Percentiles rank a stretch among this genome's conserved stretches.
These are phyloP conservation scores for Moniliella sp. DNA, from an alignment of 1,284 basidiomycete species.

Conservation along the genomic window DNA sequence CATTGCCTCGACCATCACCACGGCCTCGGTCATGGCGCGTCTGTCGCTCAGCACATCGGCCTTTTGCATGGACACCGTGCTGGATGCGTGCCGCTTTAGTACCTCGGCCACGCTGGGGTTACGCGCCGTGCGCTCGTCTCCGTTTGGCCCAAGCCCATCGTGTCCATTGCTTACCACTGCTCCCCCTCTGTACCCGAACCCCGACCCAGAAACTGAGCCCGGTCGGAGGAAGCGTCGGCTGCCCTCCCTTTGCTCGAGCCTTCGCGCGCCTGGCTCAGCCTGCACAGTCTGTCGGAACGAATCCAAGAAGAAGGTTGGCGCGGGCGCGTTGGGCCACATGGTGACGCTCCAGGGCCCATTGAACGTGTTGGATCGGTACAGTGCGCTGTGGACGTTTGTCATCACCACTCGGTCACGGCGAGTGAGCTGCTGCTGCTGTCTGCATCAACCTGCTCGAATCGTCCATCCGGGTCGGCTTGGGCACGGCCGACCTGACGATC, in stretches of 20 bases:
- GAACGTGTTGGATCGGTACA: conserved; percentile 38
- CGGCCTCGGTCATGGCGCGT: conserved; percentile 13
- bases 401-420: conserved; percentile 39
- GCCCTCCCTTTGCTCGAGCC: not conserved
- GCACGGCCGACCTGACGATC: conserved; percentile 38
- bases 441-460: conserved; percentile 35
- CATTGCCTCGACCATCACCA: conserved; percentile 16
- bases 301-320: no score
- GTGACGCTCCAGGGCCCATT: conserved; percentile 34
- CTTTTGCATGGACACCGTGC: conserved; percentile 21
- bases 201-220: no score
- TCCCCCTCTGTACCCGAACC: conserved; percentile 13
- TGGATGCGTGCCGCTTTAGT: conserved; percentile 14
- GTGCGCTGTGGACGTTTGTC: conserved; percentile 39
- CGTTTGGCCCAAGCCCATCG: no score
- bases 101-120: conserved; percentile 15
- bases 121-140: conserved; percentile 17
- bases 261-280: not conserved
- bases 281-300: conserved; percentile 2
- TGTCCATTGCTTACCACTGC: conserved; percentile 16
- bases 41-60: conserved; percentile 19
- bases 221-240: not conserved
- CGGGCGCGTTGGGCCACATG: no score
- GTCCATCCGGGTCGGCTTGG: conserved; percentile 9
- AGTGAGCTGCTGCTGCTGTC: conserved; percentile 40